Evolutionary conservation across 805 yeast species (phyloP).

Genomic region (Monosporozyma unispora): DNA sequence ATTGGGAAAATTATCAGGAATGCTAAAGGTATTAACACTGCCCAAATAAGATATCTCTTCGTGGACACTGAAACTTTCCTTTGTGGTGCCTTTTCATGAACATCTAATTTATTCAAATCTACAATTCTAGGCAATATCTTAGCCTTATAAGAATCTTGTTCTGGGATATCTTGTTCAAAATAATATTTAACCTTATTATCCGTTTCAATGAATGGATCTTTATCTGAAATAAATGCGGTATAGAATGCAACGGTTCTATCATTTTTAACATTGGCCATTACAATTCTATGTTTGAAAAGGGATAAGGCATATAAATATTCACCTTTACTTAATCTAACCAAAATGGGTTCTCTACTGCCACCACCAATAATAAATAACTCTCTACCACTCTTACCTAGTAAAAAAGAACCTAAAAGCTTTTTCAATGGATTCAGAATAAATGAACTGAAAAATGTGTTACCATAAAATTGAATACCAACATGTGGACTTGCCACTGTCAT

Average conservation of each 20-base stretch:
- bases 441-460: constrained; percentile 10
- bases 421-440: constrained; percentile 23
- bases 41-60: background rate
- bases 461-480: constrained; percentile 49
- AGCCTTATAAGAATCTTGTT: constrained; percentile 11
- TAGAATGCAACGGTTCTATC: constrained; percentile 86
- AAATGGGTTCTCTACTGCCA: constrained; percentile 29
- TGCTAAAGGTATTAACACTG: background rate
- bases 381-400: constrained; percentile 60
- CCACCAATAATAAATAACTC: constrained; percentile 55
- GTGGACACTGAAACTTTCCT: background rate
- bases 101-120: constrained; percentile 18
- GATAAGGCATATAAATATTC: constrained; percentile 46
- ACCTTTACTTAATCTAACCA: constrained; percentile 35
- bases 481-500: constrained; percentile 76
- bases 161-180: constrained; percentile 36
- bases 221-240: constrained; percentile 67
- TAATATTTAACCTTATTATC: constrained; percentile 41
- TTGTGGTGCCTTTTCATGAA: constrained; percentile 3
- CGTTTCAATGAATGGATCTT: constrained; percentile 61
- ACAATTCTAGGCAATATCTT: constrained; percentile 20
- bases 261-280: constrained; percentile 67
- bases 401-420: constrained; percentile 44
- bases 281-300: constrained; percentile 46
- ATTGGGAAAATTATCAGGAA: constrained; percentile 19